Evolutionary conservation across 2,329 filamentous ascomycete genomes (phyloP).

Genomic region (Xylaria sp.): DNA sequence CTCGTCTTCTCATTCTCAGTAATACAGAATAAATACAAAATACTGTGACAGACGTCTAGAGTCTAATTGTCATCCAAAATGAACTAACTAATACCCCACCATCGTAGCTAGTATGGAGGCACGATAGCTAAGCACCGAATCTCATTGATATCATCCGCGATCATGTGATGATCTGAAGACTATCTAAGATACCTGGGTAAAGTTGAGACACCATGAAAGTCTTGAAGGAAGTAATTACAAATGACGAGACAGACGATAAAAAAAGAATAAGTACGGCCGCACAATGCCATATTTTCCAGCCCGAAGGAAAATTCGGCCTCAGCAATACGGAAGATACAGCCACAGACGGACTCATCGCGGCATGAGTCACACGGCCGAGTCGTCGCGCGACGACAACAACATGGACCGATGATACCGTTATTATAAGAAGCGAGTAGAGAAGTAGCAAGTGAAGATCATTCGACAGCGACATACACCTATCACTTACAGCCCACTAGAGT

Average conservation of each 20-base stretch:
- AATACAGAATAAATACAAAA: background rate
- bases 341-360: constrained; percentile 7
- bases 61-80: background rate
- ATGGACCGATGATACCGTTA: too few relatives aligned
- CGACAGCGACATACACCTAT: background rate
- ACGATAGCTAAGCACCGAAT: background rate
- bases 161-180: too few relatives aligned
- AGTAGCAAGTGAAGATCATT: background rate
- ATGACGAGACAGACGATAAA: background rate
- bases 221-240: background rate
- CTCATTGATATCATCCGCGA: too few relatives aligned
- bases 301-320: background rate
- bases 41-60: background rate
- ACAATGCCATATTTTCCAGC: background rate
- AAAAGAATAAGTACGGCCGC: background rate
- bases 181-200: too few relatives aligned
- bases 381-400: background rate
- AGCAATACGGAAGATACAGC: constrained; percentile 7
- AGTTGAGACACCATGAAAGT: background rate
- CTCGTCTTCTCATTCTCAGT: background rate
- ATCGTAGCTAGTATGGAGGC: background rate
- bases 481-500: background rate
- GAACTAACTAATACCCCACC: background rate
- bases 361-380: constrained; percentile 31
- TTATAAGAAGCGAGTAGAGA: constrained; percentile 16